These are phyloP conservation scores for Phytopythium boreale DNA, from an alignment of 352 stramenopile species.

Conservation along the genomic window DNA sequence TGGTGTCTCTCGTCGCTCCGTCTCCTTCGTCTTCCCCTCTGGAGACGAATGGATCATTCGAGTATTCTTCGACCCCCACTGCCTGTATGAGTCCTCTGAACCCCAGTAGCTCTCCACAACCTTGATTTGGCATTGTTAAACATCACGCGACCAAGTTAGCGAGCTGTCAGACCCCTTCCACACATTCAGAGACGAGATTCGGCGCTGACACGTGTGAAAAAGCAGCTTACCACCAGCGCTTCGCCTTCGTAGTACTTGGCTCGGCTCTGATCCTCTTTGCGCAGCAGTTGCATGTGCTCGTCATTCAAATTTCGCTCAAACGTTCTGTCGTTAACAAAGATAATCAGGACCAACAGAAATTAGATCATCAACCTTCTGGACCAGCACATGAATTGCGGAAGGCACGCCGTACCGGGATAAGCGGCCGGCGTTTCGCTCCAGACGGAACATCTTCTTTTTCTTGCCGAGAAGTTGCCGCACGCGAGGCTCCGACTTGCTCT, in stretches of 20 bases:
- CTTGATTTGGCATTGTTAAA: constrained; percentile 6
- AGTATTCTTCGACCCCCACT: constrained; percentile 55
- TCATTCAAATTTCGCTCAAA: constrained; percentile 69
- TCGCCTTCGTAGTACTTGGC: constrained; percentile 61
- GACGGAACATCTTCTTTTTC: constrained; percentile 65
- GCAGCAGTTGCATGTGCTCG: constrained; percentile 51
- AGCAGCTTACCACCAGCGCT: constrained; percentile 19
- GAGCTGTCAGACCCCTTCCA: neutral
- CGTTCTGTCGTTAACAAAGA: constrained; percentile 29
- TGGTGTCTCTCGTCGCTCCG: constrained; percentile 36
- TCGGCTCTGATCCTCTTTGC: constrained; percentile 53
- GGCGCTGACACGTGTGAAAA: neutral
- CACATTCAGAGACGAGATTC: neutral
- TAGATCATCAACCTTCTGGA: neutral
- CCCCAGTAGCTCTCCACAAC: constrained; percentile 62
- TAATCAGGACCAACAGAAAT: neutral
- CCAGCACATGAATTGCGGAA: neutral
- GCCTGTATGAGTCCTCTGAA: constrained; percentile 48
- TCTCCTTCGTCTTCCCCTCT: constrained; percentile 19
- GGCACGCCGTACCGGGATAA: constrained; percentile 32
- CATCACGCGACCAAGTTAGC: neutral
- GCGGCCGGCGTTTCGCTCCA: constrained; percentile 50
- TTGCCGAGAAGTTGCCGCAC: constrained; percentile 47
- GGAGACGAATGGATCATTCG: constrained; percentile 26
- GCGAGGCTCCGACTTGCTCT: constrained; percentile 48